Base-by-base conservation (phyloP, 768 basidiomycete species). In the Panus rudis region DNA sequence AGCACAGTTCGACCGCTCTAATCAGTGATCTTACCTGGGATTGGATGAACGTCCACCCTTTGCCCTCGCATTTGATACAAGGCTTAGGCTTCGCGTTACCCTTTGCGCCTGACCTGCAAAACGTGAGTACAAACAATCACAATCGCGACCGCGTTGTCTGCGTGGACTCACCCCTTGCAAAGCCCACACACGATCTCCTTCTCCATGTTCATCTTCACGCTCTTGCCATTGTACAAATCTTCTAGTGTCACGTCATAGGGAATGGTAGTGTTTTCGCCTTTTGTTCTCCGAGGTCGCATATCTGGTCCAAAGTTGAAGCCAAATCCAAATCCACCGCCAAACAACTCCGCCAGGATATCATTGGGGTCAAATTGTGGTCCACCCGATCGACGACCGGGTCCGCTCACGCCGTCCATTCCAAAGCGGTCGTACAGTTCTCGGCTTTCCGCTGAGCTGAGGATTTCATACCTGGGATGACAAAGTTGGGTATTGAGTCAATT, bases 211-310 rank as follows among this genome's bases (percentile, higher is more conserved):
- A 97, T 79, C 58, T 82, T 87, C 44, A 92, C 82, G 8, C 74
- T 76, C 63, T 92, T 93, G 23, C 93, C 94, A 44, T 84, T 87
- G 64, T 91, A 97, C 17, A 93, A 67, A 60, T 98, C 93, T 63
- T 96, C 93, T 23, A 98, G 71, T 4, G 87, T 84, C 41, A 94
- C 87, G 30, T 88, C 74, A 59, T 93, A 85, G 3, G 81, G 77
- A 50, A 91, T 79, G 35, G 81, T 68, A 17, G 82, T 76, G 58
- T 92, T 81, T 52, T 84, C 72, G 13, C 84, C 84, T 53, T 77
- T 80, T 12, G 68, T 68, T 50, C 75, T 65, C 50, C 71, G 64
- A 40, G 62, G 56, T 14, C 69, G 66, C 21, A 20, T 16, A 28
- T 64, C 52, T 6, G 57, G 58, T 12, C 61, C 61, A 39, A 79